Evolutionary conservation across 148 eudicot genomes (phyloP).

Genomic region (Silene conica): DNA sequence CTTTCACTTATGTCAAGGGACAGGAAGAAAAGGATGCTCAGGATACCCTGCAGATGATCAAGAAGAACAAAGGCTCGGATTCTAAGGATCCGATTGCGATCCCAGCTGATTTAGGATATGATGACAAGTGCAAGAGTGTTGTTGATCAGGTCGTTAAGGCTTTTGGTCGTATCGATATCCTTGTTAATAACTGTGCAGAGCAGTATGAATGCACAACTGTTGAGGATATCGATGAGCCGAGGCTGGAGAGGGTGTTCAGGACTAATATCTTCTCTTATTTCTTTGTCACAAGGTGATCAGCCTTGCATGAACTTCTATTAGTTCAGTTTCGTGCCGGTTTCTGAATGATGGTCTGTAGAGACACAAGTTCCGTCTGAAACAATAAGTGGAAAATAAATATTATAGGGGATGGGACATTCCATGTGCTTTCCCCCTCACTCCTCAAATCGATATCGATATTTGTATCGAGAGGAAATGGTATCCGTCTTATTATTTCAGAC

Average conservation of each 20-base stretch:
- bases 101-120: slow-evolving; percentile 63
- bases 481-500: too few species aligned
- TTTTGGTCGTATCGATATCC: slow-evolving; percentile 63
- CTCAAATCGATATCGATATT: too few species aligned
- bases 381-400: too few species aligned
- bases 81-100: slow-evolving; percentile 68
- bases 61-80: slow-evolving; percentile 34
- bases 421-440: too few species aligned
- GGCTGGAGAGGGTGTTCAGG: slow-evolving; percentile 78
- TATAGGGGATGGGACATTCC: too few species aligned
- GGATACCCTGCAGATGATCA: slow-evolving; percentile 57
- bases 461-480: too few species aligned
- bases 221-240: slow-evolving; percentile 71
- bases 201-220: slow-evolving; percentile 57
- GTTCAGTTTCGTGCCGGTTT: too few species aligned
- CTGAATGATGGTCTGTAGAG: too few species aligned
- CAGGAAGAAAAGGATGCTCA: slow-evolving; percentile 74
- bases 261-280: slow-evolving; percentile 81
- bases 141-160: slow-evolving; percentile 62
- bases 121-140: slow-evolving; percentile 65
- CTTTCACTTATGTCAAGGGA: slow-evolving; percentile 73
- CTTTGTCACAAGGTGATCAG: slow-evolving; percentile 47
- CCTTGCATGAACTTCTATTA: too few species aligned
- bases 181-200: slow-evolving; percentile 75
- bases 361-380: too few species aligned